Base-by-base conservation (phyloP, 163 green algal genomes). In the Prototheca wickerhamii region DNA sequence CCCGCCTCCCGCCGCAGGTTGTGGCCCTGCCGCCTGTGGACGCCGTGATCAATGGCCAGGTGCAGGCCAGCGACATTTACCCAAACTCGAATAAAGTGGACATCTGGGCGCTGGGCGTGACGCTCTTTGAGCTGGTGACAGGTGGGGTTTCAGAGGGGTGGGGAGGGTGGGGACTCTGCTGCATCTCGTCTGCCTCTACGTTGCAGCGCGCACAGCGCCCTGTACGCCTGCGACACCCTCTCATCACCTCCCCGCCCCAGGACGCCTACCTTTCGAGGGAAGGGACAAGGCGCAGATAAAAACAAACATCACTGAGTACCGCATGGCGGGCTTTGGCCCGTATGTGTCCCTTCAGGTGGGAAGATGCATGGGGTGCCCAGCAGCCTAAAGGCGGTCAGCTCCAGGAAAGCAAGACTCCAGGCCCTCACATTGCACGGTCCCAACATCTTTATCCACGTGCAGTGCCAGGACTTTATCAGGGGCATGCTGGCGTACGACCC, bases 51-150 rank as follows among this genome's bases (percentile, higher is more conserved):
- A 74, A 46, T 42, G 76, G 79, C 15, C 33, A 59, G 4, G 63
- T 90, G 18, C 26, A 58, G 12, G 60, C 80, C 17, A 57, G 64
- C 10, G 68, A 81, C 51, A 83, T 90, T 52, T 31, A 52, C 12
- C 67, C 80, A 26, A 77, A 77, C 43, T 71, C 78, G 54, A 75
- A 89, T 51, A 88, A 87, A 60, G 82, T 88, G 59, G 84, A 90
- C 63, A 80, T 90, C 28, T 90, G 84, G 84, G 81, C 79, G 28
- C 73, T 89, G 43, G 83, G 83, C 0, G 81, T 89, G 10, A 90
- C 83, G 50, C 51, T 90, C 17, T 90, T 80, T 63, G 84, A 90
- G 69, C 73, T 90, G 40, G 75, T 87, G 17, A 85, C 82, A 60
- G 81, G 81, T 72, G 31, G n/a, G 34, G 31, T 18, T 43, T 35